A percentile compares a stretch with the other conserved stretches of the same genome.
These are phyloP conservation scores for Colletotrichum agaves DNA, from an alignment of 2,329 filamentous ascomycete species.

Conservation along the genomic window DNA sequence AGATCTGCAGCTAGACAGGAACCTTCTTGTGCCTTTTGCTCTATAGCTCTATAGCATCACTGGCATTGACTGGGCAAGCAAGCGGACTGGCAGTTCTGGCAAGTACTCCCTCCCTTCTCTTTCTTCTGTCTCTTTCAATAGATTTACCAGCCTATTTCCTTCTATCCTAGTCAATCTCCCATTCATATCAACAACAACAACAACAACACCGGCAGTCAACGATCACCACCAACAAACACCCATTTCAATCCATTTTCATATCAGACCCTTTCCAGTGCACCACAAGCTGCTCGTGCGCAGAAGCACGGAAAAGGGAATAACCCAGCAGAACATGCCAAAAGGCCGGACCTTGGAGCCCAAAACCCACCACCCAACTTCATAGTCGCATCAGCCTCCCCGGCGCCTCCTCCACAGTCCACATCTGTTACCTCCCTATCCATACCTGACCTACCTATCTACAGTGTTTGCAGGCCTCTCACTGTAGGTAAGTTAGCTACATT, in stretches of 20 bases:
- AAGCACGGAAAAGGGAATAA: conserved; percentile 12
- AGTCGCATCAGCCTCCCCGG: conserved; percentile 23
- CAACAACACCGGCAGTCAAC: too few relatives aligned
- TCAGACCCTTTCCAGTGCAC: not conserved
- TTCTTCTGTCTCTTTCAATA: not conserved
- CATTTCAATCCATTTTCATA: not conserved
- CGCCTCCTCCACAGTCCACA: conserved; percentile 12
- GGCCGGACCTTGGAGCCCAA: not conserved
- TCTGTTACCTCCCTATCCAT: not conserved
- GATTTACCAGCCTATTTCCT: not conserved
- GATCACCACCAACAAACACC: not conserved
- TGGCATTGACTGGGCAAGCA: not conserved
- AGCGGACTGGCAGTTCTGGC: not conserved
- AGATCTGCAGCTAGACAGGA: not conserved
- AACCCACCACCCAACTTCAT: conserved; percentile 5
- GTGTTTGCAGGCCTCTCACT: not conserved
- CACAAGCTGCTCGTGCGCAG: conserved; percentile 1
- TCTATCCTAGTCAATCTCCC: not conserved
- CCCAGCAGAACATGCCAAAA: conserved; percentile 4
- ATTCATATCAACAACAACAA: not conserved
- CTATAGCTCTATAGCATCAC: not conserved
- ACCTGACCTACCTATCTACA: not conserved
- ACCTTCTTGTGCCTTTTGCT: too few relatives aligned
- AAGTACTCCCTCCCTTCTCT: not conserved
- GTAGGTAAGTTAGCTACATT: not conserved